Evolutionary conservation across 1,284 basidiomycete species (phyloP).

Genomic region (Leccinum idahoense): DNA sequence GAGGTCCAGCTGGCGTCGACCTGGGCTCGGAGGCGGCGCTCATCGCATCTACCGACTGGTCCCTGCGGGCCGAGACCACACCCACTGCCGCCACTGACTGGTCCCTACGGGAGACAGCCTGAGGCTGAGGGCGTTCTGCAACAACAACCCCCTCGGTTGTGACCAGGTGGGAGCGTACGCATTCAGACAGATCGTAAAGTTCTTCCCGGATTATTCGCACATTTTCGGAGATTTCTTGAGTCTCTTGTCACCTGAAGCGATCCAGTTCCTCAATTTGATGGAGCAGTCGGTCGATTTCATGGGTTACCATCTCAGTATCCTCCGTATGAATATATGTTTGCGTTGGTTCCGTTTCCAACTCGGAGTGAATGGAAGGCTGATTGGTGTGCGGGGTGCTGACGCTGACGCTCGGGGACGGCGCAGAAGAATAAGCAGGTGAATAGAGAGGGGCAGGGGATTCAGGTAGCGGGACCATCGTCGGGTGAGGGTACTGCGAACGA

Average conservation of each 20-base stretch:
- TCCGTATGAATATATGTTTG: slow-evolving; percentile 11
- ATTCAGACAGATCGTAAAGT: slow-evolving; percentile 51
- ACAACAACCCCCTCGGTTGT: slow-evolving; percentile 20
- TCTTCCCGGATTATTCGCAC: slow-evolving; percentile 59
- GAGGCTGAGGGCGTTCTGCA: slow-evolving; percentile 12
- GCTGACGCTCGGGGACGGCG: slow-evolving; percentile 50
- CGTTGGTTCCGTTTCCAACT: slow-evolving; percentile 45
- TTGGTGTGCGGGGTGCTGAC: slow-evolving; percentile 60
- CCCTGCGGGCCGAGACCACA: slow-evolving; percentile 27
- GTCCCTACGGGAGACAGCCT: slow-evolving; percentile 35
- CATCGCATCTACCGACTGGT: slow-evolving; percentile 37
- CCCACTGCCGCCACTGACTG: slow-evolving; percentile 37
- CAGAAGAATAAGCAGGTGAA: slow-evolving; percentile 23
- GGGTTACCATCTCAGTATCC: slow-evolving; percentile 42
- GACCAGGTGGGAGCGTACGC: slow-evolving; percentile 27
- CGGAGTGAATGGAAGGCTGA: slow-evolving; percentile 51
- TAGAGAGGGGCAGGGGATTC: slow-evolving; percentile 28
- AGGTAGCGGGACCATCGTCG: slow-evolving; percentile 34
- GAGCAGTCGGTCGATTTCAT: slow-evolving; percentile 62
- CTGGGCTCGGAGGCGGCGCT: slow-evolving; percentile 21
- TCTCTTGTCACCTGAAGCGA: slow-evolving; percentile 53
- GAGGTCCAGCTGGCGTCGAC: slow-evolving; percentile 26
- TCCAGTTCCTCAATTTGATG: slow-evolving; percentile 61
- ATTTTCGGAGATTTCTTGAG: slow-evolving; percentile 54
- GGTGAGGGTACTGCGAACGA: slow-evolving; percentile 21